These are phyloP conservation scores for Harringtonia aguacate DNA, from an alignment of 2,329 filamentous ascomycete genomes.

Conservation along the genomic window DNA sequence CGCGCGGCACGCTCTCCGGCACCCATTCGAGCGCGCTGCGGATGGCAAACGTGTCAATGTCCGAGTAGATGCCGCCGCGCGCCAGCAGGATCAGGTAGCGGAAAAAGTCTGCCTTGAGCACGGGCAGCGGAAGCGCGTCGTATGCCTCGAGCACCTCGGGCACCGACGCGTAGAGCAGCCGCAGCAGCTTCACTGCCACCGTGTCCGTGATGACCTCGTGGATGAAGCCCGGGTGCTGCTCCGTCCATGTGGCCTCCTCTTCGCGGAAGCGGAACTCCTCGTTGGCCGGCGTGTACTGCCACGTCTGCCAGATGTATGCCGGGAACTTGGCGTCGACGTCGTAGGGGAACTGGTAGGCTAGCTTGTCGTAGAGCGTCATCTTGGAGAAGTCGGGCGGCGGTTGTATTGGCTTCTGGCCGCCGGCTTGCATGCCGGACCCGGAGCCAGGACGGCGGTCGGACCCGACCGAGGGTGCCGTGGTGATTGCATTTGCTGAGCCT, in stretches of 20 bases:
- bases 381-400: slow-evolving; percentile 52
- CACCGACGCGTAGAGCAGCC: slow-evolving; percentile 74
- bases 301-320: slow-evolving; percentile 98
- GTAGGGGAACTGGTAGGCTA: slow-evolving; percentile 91
- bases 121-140: slow-evolving; percentile 58
- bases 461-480: slow-evolving; percentile 6
- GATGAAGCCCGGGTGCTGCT: slow-evolving; percentile 79
- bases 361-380: slow-evolving; percentile 66
- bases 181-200: slow-evolving; percentile 69
- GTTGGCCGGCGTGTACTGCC: slow-evolving; percentile 77
- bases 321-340: slow-evolving; percentile 82
- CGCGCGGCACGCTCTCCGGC: slow-evolving; percentile 63
- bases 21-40: slow-evolving; percentile 82
- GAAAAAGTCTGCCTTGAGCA: slow-evolving; percentile 73
- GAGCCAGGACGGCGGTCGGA: neutral
- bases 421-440: neutral
- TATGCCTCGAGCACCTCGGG: slow-evolving; percentile 74
- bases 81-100: slow-evolving; percentile 58
- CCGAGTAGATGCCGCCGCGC: slow-evolving; percentile 62
- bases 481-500: slow-evolving; percentile 11
- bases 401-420: slow-evolving; percentile 50
- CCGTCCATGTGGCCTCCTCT: slow-evolving; percentile 81
- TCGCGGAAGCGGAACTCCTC: slow-evolving; percentile 71
- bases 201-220: slow-evolving; percentile 96
- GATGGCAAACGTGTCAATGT: slow-evolving; percentile 85